Evolutionary conservation across 805 yeast species (phyloP).

Genomic region (Starmerella powellii): DNA sequence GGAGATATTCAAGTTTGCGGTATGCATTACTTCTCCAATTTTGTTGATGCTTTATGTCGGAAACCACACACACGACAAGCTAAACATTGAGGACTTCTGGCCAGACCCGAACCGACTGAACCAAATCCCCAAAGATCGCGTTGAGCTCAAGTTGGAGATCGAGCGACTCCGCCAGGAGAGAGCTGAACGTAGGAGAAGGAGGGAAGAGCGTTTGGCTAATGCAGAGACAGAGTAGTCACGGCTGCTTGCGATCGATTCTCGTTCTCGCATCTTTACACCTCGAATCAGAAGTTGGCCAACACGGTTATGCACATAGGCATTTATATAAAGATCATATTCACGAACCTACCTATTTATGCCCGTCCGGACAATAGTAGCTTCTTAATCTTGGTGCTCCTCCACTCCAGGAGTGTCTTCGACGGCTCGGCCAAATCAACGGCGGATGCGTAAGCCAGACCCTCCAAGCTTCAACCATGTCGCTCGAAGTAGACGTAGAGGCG

Average conservation of each 20-base stretch:
- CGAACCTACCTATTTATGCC: too few species aligned
- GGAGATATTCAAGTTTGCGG: constrained; percentile 47
- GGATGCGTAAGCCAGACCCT: background rate
- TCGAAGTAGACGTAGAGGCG: constrained; percentile 16
- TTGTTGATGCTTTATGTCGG: constrained; percentile 91
- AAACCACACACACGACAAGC: constrained; percentile 73
- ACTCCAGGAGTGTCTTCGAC: too few species aligned
- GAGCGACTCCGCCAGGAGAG: constrained; percentile 76
- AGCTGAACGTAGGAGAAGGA: constrained; percentile 22
- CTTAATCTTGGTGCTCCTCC: too few species aligned
- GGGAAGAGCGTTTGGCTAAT: constrained; percentile 5
- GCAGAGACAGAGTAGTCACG: background rate
- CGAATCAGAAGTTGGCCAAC: too few species aligned
- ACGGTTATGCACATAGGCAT: too few species aligned
- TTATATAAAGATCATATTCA: too few species aligned
- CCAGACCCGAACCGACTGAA: constrained; percentile 90
- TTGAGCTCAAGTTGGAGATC: constrained; percentile 80
- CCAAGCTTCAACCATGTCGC: constrained; percentile 8
- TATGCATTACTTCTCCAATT: constrained; percentile 76
- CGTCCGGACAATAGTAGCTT: too few species aligned
- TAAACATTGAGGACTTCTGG: constrained; percentile 90
- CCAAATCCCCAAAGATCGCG: constrained; percentile 84
- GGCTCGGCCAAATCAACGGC: too few species aligned
- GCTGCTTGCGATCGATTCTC: background rate
- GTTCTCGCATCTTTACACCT: too few species aligned